Base-by-base conservation (phyloP, 805 yeast genomes). In the Lipomyces sp. region DNA sequence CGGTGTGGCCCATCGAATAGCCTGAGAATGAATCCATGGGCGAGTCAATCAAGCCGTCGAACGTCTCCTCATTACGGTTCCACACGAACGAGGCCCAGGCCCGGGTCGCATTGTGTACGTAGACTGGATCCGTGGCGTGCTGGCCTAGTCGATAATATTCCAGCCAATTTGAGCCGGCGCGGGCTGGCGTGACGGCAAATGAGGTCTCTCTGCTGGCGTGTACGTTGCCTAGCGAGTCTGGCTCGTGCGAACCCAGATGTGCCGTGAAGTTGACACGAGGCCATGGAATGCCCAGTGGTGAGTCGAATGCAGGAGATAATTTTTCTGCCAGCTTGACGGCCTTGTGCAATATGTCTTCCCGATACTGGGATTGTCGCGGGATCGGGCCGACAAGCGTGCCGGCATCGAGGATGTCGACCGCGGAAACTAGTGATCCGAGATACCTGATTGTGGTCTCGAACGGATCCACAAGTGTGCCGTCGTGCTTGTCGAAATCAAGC, bases 211-310 rank as follows among this genome's bases (percentile, higher is more conserved):
- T 35, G 33, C 64, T 50, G n/a, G 45, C 13, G 10, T 7, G 45
- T n/a, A 55, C 32, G 2, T 30, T 24, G 29, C 56, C 51, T 15
- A 18, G n/a, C 24, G 53, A 59, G 29, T 42, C 57, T 11, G 48
- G 50, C 55, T 60, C 65, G 34, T 60, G 58, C 15, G 56, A 57
- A 37, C 71, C 71, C 8, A 59, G 13, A 15, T 59, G 37, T 15
- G 53, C 30, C 7, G 51, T 13, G 11, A 68, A 60, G 59, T 66
- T 57, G 35, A 69, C 64, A 15, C 71, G 60, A 1, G 71, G 73
- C 0, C 81, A 76, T 60, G 81, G 85, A 70, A 83, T 73, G 39
- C 80, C 76, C 65, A 81, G 80, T 15, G 85, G 85, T 0, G 86
- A 82, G 65, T 83, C 86, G 67, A 81, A 84, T 0, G 84, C 78